Evolutionary conservation across 257 asterid genomes (phyloP), one percentile per base, ranked within the genome.

Genomic region (Scutellaria barbata): DNA sequence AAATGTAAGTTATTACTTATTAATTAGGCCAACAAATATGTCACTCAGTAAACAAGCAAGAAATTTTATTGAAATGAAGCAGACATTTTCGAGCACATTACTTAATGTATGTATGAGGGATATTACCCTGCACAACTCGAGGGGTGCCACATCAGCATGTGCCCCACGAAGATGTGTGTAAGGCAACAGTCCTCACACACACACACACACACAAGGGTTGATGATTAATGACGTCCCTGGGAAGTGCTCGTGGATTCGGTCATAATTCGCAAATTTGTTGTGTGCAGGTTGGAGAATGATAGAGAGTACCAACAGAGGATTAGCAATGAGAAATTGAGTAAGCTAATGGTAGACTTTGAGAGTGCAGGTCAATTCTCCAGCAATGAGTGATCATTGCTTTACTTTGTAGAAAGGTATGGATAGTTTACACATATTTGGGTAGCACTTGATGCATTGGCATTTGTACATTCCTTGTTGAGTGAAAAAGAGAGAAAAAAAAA

Each of bases 331-430:
- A 94, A 94, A 76, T 58, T 94, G 77, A 83, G 83, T 75, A 88
- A 91, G 77, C 76, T 94, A 45, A 91, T 94, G 99, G 78, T 82
- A 2, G 92, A 85, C 66, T 93, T 78, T 72, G 89, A 92, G 76
- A 63, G 83, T 56, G 77, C 67, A 43, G 53, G 30, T 17, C 76
- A 68, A 74, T 53, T 61, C 0, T 52, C 77, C 22, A 73, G 46
- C 30, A 25, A 4, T 20, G 71, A 76, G 25, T 37, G 9, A 14
- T 52, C 2, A 35, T 18, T 13, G 22, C 35, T 64, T 30, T n/a
- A 14, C 5, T 63, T 41, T 33, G 67, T 37, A n/a, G 37, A 22
- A 65, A 33, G 25, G 59, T 16, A 45, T 33, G 48, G 12, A 51
- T 56, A 51, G 64, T 59, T 68, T 30, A 11, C 33, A 74, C 48